Evolutionary conservation across 2,329 filamentous ascomycete species (phyloP).

Genomic region (Boeremia exigua): DNA sequence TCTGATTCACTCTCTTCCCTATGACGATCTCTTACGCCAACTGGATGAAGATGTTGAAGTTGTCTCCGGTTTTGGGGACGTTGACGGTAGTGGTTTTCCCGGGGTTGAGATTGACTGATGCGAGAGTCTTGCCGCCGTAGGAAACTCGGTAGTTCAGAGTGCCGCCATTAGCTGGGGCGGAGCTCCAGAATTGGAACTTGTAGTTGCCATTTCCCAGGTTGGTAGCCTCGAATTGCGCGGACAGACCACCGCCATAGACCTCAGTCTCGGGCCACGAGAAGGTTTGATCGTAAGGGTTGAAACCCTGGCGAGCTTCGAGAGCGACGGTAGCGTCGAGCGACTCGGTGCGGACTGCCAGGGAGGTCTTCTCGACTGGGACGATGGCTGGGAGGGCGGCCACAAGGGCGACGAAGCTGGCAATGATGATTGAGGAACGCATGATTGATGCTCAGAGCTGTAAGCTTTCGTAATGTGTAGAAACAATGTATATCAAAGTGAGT

Average conservation of each 20-base stretch:
- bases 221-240: not conserved
- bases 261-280: not conserved
- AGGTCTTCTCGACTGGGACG: not conserved
- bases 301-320: not conserved
- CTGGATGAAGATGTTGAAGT: not conserved
- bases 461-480: not conserved
- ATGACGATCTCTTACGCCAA: too few relatives aligned
- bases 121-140: not conserved
- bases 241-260: not conserved
- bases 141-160: not conserved
- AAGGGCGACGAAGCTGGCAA: not conserved
- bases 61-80: not conserved
- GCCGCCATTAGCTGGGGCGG: not conserved
- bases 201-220: not conserved
- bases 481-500: not conserved
- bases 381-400: not conserved
- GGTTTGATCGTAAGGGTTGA: not conserved
- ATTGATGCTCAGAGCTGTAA: not conserved
- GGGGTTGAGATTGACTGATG: not conserved
- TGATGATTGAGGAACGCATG: not conserved
- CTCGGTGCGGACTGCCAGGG: not conserved
- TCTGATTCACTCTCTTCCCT: too few relatives aligned
- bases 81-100: not conserved
- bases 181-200: not conserved
- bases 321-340: not conserved